Conservation (phyloP, 208 protist genomes). For the Acanthamoeba lugdunensis region DNA sequence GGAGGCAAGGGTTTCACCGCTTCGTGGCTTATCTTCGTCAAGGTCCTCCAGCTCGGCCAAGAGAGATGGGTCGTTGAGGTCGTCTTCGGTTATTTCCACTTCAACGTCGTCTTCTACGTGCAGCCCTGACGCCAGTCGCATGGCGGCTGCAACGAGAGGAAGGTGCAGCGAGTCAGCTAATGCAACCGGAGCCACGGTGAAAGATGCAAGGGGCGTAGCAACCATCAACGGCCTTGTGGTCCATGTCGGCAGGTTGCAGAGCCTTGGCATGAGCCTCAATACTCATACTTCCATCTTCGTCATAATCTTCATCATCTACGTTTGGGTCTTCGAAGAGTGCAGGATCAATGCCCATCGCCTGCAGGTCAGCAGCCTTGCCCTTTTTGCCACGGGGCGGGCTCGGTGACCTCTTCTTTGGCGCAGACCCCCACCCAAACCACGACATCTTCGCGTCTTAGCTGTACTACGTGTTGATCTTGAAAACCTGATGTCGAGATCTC, state of each 20-base stretch:
- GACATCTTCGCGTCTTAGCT: neutral
- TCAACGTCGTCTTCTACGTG: constrained; percentile 38
- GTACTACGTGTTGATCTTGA: neutral
- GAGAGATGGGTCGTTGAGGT: constrained; percentile 37
- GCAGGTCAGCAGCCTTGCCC: neutral
- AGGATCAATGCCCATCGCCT: constrained; percentile 5
- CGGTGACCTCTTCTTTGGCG: neutral
- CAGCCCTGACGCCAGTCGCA: constrained; percentile 1
- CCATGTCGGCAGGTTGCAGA: neutral
- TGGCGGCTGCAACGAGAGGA: constrained; percentile 5
- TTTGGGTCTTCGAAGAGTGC: neutral
- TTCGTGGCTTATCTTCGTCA: neutral
- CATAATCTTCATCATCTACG: neutral
- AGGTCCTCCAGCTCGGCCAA: constrained; percentile 45
- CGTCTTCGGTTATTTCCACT: constrained; percentile 63
- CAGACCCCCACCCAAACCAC: constrained; percentile 21
- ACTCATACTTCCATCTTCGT: neutral
- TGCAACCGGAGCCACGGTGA: neutral
- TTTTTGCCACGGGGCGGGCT: neutral
- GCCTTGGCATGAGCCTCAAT: constrained; percentile 27
- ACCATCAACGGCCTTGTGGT: constrained; percentile 14
- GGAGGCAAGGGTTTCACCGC: neutral
- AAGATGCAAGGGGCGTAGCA: neutral
- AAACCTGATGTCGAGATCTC: neutral
- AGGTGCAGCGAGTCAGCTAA: neutral